Evolutionary conservation across 768 basidiomycete species (phyloP).

Genomic region (Agrocybe praecox): DNA sequence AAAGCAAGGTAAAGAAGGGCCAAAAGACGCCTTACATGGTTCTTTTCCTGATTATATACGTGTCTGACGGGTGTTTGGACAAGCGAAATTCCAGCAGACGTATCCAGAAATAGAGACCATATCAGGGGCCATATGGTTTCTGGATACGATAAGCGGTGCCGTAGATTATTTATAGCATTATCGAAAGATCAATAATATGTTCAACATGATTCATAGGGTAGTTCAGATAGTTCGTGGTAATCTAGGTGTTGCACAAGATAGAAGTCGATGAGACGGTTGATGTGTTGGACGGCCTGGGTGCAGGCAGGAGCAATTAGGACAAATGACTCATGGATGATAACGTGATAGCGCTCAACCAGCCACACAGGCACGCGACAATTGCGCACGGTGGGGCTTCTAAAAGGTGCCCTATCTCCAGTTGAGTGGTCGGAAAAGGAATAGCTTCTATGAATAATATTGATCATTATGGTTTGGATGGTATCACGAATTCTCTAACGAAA

Average conservation of each 20-base stretch:
- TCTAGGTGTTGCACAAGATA: background rate
- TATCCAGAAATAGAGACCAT: conserved; percentile 1
- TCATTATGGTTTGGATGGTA: conserved; percentile 25
- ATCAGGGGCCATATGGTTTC: conserved; percentile 7
- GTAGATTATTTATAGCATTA: conserved; percentile 14
- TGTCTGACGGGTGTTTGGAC: background rate
- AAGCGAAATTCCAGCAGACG: conserved; percentile 8
- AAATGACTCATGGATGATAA: background rate
- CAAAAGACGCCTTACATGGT: conserved; percentile 1
- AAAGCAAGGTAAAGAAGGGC: conserved; percentile 2
- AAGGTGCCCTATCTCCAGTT: conserved; percentile 19
- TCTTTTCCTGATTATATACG: background rate
- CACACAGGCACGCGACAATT: conserved; percentile 2
- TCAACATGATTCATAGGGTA: background rate
- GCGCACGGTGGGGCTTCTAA: conserved; percentile 15
- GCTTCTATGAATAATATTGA: background rate
- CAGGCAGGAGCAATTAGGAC: background rate
- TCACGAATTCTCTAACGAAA: conserved; percentile 78
- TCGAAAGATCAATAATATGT: background rate
- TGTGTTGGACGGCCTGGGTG: conserved; percentile 9
- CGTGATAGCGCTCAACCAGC: background rate
- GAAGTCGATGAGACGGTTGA: background rate
- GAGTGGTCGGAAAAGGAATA: conserved; percentile 1
- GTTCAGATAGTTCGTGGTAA: background rate
- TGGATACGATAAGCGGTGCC: conserved; percentile 12